Conservation (phyloP, 495 filamentous ascomycete species). For the Apiosordaria backusii region DNA sequence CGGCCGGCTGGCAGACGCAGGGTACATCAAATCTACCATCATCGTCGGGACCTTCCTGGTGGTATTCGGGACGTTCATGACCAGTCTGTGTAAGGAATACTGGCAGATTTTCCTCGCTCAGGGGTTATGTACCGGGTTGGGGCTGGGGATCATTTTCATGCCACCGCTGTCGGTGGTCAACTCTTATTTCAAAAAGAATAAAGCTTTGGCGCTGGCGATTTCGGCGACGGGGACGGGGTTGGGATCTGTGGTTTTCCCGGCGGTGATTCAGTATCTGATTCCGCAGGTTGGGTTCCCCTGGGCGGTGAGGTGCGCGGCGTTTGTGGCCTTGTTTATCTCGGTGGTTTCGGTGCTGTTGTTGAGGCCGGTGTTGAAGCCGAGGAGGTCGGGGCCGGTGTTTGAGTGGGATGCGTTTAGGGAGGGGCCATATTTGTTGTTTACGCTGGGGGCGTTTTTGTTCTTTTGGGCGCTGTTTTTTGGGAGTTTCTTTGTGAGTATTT, state of each 20-base stretch:
- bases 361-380: constrained; percentile 33
- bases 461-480: constrained; percentile 47
- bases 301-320: constrained; percentile 41
- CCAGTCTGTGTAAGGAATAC: constrained; percentile 38
- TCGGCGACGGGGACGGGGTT: constrained; percentile 42
- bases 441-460: constrained; percentile 37
- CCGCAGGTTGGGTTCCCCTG: constrained; percentile 43
- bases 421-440: constrained; percentile 38
- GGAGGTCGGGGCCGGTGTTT: constrained; percentile 35
- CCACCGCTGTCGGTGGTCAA: constrained; percentile 39
- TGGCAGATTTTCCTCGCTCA: constrained; percentile 47
- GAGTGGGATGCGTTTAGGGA: constrained; percentile 45
- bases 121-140: constrained; percentile 40
- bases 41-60: constrained; percentile 33
- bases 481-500: constrained; percentile 42
- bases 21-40: constrained; percentile 38
- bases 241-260: constrained; percentile 43
- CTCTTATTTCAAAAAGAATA: constrained; percentile 40
- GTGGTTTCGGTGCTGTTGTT: constrained; percentile 30
- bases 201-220: constrained; percentile 35
- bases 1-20: constrained; percentile 42
- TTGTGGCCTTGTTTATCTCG: constrained; percentile 37
- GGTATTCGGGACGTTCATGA: constrained; percentile 44
- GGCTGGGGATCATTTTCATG: constrained; percentile 44
- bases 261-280: constrained; percentile 41